Base-by-base conservation (phyloP, 257 asterid genomes). In the Solanum corneliomulleri region DNA sequence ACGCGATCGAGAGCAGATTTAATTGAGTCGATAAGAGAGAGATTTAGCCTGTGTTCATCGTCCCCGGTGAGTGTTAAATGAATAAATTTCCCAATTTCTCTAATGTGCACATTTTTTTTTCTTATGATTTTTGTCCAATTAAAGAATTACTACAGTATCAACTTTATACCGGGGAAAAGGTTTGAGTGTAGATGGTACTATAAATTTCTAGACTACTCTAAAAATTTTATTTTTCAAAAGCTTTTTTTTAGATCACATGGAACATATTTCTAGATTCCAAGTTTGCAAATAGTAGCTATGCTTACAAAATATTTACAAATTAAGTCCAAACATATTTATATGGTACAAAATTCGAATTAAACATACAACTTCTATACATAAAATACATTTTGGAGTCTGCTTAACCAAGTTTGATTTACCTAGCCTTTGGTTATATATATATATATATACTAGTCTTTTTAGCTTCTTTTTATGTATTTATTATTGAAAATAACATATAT, bases 11-110 rank as follows among this genome's bases (percentile, higher is more conserved):
- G 92, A 12, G 91, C 91, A 31, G 89, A 41, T 37, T 92, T 90
- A 88, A 94, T 89, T 4, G 95, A 89, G 88, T 92, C 93, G 72
- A 93, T 86, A 4, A 88, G 93, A 29, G 89, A 49, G 8, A 93
- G 95, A 83, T 91, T 94, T 13, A 93, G 49, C 29, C 94, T 93
- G 92, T 92, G 98, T 64, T 95, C 93, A 52, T 75, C 89, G 68
- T 86, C 80, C 68, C 93, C 94, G 88, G 92, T 92, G 81, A 94
- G 87, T 64, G 95, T 94, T 37, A 94, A 82, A 94, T 88, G 91
- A 93, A 94, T 52, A 94, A 29, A 44, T 87, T 86, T 49, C 93
- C 94, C 64, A 75, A 90, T 87, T 86, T 91, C 89, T 91, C 90
- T 14, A 94, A 39, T 12, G 88, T 90, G 88, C 94, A 92, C 95